Conservation (phyloP, 2,329 filamentous ascomycete genomes). For the Penicillium decumbens region DNA sequence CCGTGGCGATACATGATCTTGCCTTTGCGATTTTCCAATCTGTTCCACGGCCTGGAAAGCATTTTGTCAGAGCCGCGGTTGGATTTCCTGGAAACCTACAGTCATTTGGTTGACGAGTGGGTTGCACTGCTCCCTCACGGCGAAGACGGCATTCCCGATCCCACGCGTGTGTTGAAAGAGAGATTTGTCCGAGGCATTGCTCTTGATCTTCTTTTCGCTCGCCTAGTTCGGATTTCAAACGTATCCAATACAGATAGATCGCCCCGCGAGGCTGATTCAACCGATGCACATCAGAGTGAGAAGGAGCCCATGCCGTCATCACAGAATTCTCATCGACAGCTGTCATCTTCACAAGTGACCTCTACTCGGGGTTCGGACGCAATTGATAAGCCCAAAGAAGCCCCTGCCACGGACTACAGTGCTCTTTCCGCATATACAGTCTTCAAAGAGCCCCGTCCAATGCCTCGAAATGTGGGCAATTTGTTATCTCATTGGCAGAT, state of each 20-base stretch:
- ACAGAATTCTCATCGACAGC: neutral
- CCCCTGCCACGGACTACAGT: slow-evolving; percentile 9
- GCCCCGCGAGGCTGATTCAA: neutral
- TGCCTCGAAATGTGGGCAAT: slow-evolving; percentile 23
- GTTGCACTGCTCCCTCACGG: slow-evolving; percentile 30
- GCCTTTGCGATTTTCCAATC: slow-evolving; percentile 14
- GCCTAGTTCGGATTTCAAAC: slow-evolving; percentile 24
- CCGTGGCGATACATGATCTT: slow-evolving; percentile 20
- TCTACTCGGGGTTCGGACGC: slow-evolving; percentile 1
- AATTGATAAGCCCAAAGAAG: neutral
- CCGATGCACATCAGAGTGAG: neutral
- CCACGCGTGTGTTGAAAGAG: slow-evolving; percentile 38
- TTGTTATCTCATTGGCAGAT: slow-evolving; percentile 38
- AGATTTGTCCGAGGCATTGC: slow-evolving; percentile 34
- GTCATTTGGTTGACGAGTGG: slow-evolving; percentile 36
- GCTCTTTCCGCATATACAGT: slow-evolving; percentile 30
- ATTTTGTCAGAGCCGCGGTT: slow-evolving; percentile 5
- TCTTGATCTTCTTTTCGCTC: slow-evolving; percentile 35
- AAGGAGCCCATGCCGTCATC: neutral
- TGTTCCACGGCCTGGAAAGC: slow-evolving; percentile 10
- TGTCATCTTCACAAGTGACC: slow-evolving; percentile 12
- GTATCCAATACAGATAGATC: neutral
- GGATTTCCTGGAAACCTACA: slow-evolving; percentile 32
- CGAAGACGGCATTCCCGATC: slow-evolving; percentile 30
- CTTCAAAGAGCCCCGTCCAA: slow-evolving; percentile 20